A percentile compares a stretch with the other conserved stretches of the same genome.
Conservation (phyloP, 331 rosid genomes). For the Rhamnella rubrinervis region DNA sequence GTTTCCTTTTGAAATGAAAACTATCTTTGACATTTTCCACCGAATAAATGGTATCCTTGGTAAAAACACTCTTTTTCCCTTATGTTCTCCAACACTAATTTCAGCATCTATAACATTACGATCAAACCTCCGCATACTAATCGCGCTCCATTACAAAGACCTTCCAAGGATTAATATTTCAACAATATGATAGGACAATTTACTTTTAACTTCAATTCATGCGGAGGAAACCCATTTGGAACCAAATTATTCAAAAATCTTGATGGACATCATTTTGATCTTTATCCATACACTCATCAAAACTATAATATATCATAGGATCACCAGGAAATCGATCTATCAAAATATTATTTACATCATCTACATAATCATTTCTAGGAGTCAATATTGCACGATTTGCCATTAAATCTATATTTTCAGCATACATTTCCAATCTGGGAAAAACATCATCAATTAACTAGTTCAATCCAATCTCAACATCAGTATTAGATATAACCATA, state of each 20-base stretch:
- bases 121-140: neutral
- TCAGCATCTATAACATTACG: neutral
- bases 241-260: conserved; percentile 3
- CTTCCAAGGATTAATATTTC: neutral
- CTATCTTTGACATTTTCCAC: neutral
- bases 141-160: neutral
- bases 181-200: neutral
- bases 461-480: neutral
- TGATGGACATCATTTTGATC: neutral
- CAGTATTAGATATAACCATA: neutral
- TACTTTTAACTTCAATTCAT: neutral
- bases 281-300: conserved; percentile 1
- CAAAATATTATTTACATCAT: neutral
- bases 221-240: neutral
- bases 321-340: neutral
- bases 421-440: neutral
- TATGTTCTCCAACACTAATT: too few relatives aligned
- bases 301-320: neutral
- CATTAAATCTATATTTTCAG: neutral
- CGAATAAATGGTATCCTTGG: neutral
- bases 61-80: too few relatives aligned
- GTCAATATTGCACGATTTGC: conserved; percentile 2
- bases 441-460: neutral
- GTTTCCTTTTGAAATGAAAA: conserved; percentile 10
- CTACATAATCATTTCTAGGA: neutral